Evolutionary conservation across 108 stramenopile genomes (phyloP).

Genomic region (Skeletonema costatum): DNA sequence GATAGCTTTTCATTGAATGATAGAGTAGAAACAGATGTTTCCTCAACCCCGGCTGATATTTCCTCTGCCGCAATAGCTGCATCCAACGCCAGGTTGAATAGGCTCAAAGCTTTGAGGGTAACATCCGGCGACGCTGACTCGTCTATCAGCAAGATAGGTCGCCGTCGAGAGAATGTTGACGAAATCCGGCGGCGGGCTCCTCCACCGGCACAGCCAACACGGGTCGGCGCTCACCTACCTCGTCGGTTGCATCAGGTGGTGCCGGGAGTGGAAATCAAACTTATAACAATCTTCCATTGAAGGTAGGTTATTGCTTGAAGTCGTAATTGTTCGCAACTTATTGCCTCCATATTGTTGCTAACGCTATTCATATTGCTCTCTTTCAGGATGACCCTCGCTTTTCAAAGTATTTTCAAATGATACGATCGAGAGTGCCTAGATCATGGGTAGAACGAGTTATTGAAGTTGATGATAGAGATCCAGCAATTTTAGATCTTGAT

Average conservation of each 20-base stretch:
- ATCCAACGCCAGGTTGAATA: constrained; percentile 27
- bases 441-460: constrained; percentile 53
- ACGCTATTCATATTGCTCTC: neutral
- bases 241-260: constrained; percentile 2
- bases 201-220: constrained; percentile 5
- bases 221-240: constrained; percentile 3
- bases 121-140: neutral
- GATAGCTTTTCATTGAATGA: neutral
- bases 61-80: constrained; percentile 29
- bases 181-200: constrained; percentile 30
- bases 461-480: constrained; percentile 51
- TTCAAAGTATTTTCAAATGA: constrained; percentile 54
- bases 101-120: constrained; percentile 29
- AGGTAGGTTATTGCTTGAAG: constrained; percentile 1
- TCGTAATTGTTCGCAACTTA: neutral
- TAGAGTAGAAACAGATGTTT: neutral
- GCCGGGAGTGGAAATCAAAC: constrained; percentile 11
- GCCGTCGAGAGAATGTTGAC: constrained; percentile 32
- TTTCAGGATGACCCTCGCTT: constrained; percentile 37
- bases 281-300: constrained; percentile 32
- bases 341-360: neutral
- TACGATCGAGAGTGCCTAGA: constrained; percentile 42
- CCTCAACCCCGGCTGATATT: constrained; percentile 18
- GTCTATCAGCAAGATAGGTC: constrained; percentile 3
- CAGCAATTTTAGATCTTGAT: constrained; percentile 53